A percentile compares a stretch with the other conserved stretches of the same genome.
These are phyloP conservation scores for Patellifolia procumbens DNA, from an alignment of 179 eudicot genomes.

Conservation along the genomic window DNA sequence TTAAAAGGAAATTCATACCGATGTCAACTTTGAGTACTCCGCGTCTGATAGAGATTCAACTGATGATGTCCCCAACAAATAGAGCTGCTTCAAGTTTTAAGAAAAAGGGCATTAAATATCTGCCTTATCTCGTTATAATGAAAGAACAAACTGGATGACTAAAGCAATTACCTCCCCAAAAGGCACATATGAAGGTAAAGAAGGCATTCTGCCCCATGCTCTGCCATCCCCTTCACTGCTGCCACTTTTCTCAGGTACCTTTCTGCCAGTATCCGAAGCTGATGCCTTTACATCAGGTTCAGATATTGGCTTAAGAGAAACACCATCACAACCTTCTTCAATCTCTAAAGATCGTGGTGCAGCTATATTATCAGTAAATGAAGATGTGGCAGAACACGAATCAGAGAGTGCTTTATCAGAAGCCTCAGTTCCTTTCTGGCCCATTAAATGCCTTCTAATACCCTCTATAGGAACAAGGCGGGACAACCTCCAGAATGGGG, in stretches of 20 bases:
- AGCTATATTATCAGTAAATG: conserved; percentile 46
- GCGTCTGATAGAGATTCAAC: conserved; percentile 87
- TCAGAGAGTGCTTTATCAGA: conserved; percentile 42
- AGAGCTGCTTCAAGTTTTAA: conserved; percentile 64
- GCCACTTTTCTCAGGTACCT: conserved; percentile 45
- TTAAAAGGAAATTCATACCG: conserved; percentile 59
- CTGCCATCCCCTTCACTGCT: conserved; percentile 39
- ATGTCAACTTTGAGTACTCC: conserved; percentile 94
- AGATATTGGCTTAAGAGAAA: conserved; percentile 76
- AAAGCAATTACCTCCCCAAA: conserved; percentile 80
- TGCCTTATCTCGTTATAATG: conserved; percentile 6
- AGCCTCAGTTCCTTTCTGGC: conserved; percentile 50
- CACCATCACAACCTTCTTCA: conserved; percentile 88
- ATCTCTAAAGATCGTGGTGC: conserved; percentile 83
- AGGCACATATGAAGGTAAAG: conserved; percentile 92
- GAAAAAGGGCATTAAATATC: neutral
- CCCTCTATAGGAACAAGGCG: conserved; percentile 90
- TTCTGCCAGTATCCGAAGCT: conserved; percentile 41
- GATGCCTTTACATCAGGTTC: conserved; percentile 41
- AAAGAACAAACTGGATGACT: conserved; percentile 9
- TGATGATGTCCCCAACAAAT: conserved; percentile 82
- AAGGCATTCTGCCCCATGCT: conserved; percentile 81
- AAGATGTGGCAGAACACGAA: conserved; percentile 46
- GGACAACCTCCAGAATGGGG: conserved; percentile 92
- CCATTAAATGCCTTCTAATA: conserved; percentile 57